Evolutionary conservation across 225 moss, liverwort and hornwort species (phyloP), one percentile per base, ranked within the genome.

Genomic region (Polytrichum commune): DNA sequence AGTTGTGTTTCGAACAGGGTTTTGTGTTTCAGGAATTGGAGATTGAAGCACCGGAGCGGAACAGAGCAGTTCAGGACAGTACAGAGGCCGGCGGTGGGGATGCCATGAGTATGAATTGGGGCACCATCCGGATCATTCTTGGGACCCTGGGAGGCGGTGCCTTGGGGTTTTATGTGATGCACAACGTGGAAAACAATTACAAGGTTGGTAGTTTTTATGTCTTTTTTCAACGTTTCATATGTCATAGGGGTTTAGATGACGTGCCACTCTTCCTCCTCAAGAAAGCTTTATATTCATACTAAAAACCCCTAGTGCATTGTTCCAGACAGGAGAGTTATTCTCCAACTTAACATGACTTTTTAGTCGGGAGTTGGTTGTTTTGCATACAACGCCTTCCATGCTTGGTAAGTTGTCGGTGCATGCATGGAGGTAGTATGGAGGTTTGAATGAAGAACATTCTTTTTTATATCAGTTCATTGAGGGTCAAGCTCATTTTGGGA

Each of bases 131-230:
- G 73, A 93, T 98, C 72, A 80, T 90, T 73, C 73, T 98, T 64
- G 98, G 98, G 67, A 94, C 98, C 9, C 81, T 93, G 67, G 93
- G 78, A 16, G 98, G 98, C 72, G 95, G 98, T 28, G 77, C 92
- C 38, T 64, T 98, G 57, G 98, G 98, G 77, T 98, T 98, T 80
- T 93, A 93, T 76, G 83, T 95, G 1, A 98, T 98, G 98, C 91
- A 98, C 79, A 82, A 83, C 63, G 84, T 85, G 25, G 98, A 98
- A 78, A 83, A 76, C 67, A 87, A 85, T 71, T 93, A 95, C 83
- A 91, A 95, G 98, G 97, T 91, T 27, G 26, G 60, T 35, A 65
- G 35, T 46, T 55, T 70, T 18, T 58, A 38, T 29, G 64, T 30
- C 46, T 22, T 10, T 56, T 53, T 65, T 26, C 26, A 66, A 55